These are phyloP conservation scores for Acorus calamus DNA, from an alignment of 106 monocot genomes.

Conservation along the genomic window DNA sequence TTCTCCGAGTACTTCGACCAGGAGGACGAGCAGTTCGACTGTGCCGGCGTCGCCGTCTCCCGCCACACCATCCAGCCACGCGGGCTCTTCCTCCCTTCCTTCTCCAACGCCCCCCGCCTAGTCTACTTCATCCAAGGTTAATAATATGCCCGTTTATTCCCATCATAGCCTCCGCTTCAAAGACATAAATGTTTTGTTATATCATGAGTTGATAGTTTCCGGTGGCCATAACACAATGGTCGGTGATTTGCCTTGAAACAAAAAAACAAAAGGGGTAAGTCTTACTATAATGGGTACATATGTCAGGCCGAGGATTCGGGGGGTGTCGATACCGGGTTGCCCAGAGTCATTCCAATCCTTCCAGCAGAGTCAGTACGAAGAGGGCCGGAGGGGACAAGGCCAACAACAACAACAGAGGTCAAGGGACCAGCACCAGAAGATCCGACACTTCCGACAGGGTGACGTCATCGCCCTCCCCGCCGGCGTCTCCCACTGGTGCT, in stretches of 20 bases:
- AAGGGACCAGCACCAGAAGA: conserved; percentile 49
- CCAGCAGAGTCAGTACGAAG: background rate
- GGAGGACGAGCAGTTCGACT: conserved; percentile 12
- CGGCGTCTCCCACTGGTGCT: conserved; percentile 45
- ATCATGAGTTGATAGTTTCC: too few relatives aligned
- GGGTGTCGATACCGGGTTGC: conserved; percentile 16
- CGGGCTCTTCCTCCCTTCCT: conserved; percentile 19
- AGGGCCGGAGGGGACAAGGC: conserved; percentile 1
- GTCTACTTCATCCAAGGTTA: conserved; percentile 18
- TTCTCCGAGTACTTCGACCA: conserved; percentile 19
- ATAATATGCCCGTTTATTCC: background rate
- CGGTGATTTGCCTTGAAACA: too few relatives aligned
- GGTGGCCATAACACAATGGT: too few relatives aligned
- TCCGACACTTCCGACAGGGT: conserved; percentile 37
- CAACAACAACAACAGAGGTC: conserved; percentile 1
- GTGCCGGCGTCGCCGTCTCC: conserved; percentile 20
- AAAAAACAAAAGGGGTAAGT: too few relatives aligned
- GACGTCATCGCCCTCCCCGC: conserved; percentile 51
- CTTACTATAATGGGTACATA: too few relatives aligned
- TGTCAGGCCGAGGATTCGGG: conserved; percentile 9
- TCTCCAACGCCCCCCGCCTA: conserved; percentile 20
- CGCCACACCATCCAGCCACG: conserved; percentile 11
- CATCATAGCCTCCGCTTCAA: background rate
- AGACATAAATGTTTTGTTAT: too few relatives aligned
- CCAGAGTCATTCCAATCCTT: conserved; percentile 30